Percentiles rank a stretch among this genome's conserved stretches.
phyloP scores from a whole-genome alignment of 495 filamentous ascomycete genomes.

The Penicillium psychrofluorescens region DNA sequence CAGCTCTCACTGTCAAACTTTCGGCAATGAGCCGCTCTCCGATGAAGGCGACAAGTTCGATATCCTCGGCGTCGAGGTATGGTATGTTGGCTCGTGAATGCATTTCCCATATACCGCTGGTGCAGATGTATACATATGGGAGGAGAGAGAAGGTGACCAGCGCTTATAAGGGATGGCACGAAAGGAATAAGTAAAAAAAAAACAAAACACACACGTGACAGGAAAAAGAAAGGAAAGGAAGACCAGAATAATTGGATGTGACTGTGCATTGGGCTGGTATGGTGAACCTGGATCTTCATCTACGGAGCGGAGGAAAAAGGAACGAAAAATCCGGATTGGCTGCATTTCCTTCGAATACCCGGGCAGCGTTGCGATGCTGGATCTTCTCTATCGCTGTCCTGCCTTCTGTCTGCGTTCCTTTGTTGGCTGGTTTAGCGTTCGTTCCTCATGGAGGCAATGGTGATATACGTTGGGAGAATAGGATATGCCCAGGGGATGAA shows the following conservation, averaged over 20 bases:
- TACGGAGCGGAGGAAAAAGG: neutral
- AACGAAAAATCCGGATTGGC: neutral
- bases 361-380: slow-evolving; percentile 1
- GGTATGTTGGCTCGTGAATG: slow-evolving; percentile 58
- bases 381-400: neutral
- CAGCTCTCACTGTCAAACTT: slow-evolving; percentile 74
- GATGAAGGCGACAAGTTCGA: slow-evolving; percentile 93
- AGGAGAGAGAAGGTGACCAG: too few species aligned
- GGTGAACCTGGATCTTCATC: too few species aligned
- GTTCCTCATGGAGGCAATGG: neutral
- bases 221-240: too few species aligned
- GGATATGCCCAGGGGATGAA: too few species aligned
- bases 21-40: slow-evolving; percentile 92
- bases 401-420: neutral
- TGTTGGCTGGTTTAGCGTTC: neutral
- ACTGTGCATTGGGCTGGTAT: too few species aligned
- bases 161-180: too few species aligned
- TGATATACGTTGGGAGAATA: too few species aligned
- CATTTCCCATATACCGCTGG: neutral
- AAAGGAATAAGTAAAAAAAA: too few species aligned
- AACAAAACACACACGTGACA: too few species aligned
- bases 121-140: too few species aligned
- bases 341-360: slow-evolving; percentile 14
- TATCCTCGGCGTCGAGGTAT: slow-evolving; percentile 84
- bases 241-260: too few species aligned